phyloP scores from a whole-genome alignment of 1,284 basidiomycete species.

The Naganishia sp. region DNA sequence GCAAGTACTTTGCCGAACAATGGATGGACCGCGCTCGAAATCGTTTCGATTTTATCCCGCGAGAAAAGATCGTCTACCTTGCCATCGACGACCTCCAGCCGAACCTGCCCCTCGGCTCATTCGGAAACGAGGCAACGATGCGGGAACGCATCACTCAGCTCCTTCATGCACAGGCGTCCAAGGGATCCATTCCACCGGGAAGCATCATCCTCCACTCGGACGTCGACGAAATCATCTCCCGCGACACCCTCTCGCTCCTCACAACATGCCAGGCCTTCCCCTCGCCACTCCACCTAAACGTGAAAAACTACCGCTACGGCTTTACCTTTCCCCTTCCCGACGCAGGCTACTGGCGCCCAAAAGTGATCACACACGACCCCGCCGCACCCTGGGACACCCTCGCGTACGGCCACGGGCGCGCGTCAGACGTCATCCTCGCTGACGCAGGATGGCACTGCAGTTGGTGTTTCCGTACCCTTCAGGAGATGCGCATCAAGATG shows the following conservation, averaged over 20 bases:
- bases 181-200: constrained; percentile 18
- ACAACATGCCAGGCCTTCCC: constrained; percentile 62
- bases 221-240: constrained; percentile 67
- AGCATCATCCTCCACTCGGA: constrained; percentile 66
- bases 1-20: constrained; percentile 56
- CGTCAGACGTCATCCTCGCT: constrained; percentile 60
- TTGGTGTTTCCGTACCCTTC: constrained; percentile 40
- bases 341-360: constrained; percentile 60
- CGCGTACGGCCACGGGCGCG: constrained; percentile 41
- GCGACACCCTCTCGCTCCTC: constrained; percentile 62
- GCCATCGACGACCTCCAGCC: constrained; percentile 38
- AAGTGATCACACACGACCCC: constrained; percentile 56
- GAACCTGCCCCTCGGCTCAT: constrained; percentile 47
- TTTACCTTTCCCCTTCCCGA: constrained; percentile 62
- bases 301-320: constrained; percentile 67
- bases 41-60: constrained; percentile 36
- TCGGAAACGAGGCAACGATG: constrained; percentile 53
- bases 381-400: constrained; percentile 61
- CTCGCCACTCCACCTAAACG: constrained; percentile 63
- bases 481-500: constrained; percentile 43
- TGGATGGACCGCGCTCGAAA: neutral
- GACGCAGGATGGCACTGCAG: constrained; percentile 61
- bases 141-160: constrained; percentile 40
- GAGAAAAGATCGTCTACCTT: constrained; percentile 34
- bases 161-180: constrained; percentile 23